These are phyloP conservation scores for Setomelanomma holmii DNA, from an alignment of 2,329 filamentous ascomycete species.

Conservation along the genomic window DNA sequence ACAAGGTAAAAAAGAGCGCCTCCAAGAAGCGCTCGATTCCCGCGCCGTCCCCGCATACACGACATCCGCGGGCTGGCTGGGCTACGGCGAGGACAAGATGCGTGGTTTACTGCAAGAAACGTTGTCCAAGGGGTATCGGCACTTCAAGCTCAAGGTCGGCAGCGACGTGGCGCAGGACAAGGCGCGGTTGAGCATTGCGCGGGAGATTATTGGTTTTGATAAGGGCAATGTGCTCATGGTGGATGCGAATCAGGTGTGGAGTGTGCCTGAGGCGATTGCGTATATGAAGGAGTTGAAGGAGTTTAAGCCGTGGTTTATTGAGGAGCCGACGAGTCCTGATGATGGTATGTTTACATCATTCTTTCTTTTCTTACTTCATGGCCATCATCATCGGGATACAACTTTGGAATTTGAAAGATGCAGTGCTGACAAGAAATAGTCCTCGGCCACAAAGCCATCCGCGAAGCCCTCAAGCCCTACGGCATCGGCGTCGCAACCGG, in stretches of 20 bases:
- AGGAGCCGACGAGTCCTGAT: conserved; percentile 90
- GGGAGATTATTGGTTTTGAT: conserved; percentile 83
- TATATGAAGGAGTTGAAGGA: conserved; percentile 84
- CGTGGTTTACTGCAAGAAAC: conserved; percentile 75
- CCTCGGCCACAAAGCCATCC: conserved; percentile 84
- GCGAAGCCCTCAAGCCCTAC: conserved; percentile 76
- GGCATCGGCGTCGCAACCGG: conserved; percentile 87
- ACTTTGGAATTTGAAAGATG: no score
- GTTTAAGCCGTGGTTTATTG: conserved; percentile 93
- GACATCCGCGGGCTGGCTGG: conserved; percentile 90
- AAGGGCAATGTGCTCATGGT: conserved; percentile 87
- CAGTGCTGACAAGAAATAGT: conserved; percentile 57
- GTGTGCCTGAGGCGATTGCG: conserved; percentile 83
- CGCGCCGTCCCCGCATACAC: conserved; percentile 89
- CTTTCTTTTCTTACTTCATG: background rate
- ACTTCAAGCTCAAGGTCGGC: conserved; percentile 94
- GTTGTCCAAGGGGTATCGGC: conserved; percentile 75
- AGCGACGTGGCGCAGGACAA: conserved; percentile 74
- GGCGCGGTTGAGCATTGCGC: conserved; percentile 73
- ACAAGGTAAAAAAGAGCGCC: conserved; percentile 71
- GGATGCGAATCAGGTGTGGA: conserved; percentile 93
- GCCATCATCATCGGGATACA: no score
- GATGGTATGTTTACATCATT: conserved; percentile 58
- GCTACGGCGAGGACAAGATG: conserved; percentile 89
- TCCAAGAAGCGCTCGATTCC: conserved; percentile 75